Base-by-base conservation (phyloP, 2,329 filamentous ascomycete species). In the Neocucurbitaria cava region DNA sequence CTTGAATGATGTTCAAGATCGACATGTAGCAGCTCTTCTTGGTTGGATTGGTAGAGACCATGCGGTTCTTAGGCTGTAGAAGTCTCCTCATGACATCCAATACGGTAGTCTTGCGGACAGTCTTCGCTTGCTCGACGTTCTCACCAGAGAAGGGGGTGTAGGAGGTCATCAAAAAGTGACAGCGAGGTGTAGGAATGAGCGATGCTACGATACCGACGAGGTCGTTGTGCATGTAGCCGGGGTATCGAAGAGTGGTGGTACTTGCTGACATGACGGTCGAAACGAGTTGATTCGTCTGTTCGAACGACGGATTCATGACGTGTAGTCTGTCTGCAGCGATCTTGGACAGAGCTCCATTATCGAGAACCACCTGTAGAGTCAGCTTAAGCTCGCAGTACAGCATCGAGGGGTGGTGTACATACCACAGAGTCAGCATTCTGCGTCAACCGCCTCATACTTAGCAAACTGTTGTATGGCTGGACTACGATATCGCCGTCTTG, bases 1-100 rank as follows among this genome's bases (percentile, higher is more conserved):
- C 95, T 81, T 98, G 95, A 68, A 99, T 99, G 69, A 99, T 96
- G 77, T 99, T 98, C 59, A 99, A 83, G 66, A 99, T 98, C 43
- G 92, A 96, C 72, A 99, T 98, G 81, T 99, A 99, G 81, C 95
- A 99, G 79, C 92, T 97, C 81, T 92, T 96, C 81, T 98, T 98
- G 69, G 90, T 91, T 1, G 94, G 93, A 52, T 92, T 89, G 20
- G 95, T 96, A 21, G 93, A 96, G 41, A 99, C 95, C 95, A 99
- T 99, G 74, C 96, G 89, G 78, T 99, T 99, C 83, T 99, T 99
- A 35, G 95, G 95, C 78, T 99, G 96, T 54, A 99, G 82, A 21
- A 99, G 82, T 55, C 95, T 86, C 52, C 95, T 87, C 95, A 99
- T 99, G 59, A 99, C 96, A 74, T 99, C 95, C 36, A 99, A 79